Conservation (phyloP, 2,329 filamentous ascomycete genomes). For the Leptographium galeiforme region DNA sequence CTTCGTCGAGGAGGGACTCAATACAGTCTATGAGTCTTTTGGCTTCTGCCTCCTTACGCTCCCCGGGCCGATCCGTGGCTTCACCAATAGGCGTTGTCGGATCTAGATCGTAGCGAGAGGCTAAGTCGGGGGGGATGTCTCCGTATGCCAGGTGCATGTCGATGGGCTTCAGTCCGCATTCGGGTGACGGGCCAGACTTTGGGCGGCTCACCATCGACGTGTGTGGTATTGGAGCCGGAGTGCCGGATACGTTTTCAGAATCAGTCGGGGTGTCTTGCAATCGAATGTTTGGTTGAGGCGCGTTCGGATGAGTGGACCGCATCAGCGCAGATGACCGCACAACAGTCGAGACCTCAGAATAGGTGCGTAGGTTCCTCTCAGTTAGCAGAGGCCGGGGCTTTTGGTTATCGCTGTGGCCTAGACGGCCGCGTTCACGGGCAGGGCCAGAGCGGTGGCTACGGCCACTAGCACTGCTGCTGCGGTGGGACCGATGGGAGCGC, state of each 20-base stretch:
- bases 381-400: constrained; percentile 30
- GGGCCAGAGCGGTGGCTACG: constrained; percentile 7
- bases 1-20: constrained; percentile 69
- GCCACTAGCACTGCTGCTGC: constrained; percentile 17
- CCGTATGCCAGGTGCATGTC: constrained; percentile 93
- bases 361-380: constrained; percentile 35
- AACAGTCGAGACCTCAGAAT: constrained; percentile 37
- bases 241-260: neutral
- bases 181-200: constrained; percentile 26
- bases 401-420: neutral
- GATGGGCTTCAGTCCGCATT: constrained; percentile 35
- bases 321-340: constrained; percentile 28
- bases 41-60: constrained; percentile 34
- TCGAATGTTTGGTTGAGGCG: neutral
- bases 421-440: neutral
- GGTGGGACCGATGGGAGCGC: constrained; percentile 17
- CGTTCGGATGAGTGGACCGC: constrained; percentile 22
- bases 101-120: constrained; percentile 32
- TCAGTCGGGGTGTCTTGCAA: neutral
- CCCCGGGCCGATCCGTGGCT: constrained; percentile 16
- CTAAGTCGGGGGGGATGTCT: constrained; percentile 58
- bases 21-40: constrained; percentile 55
- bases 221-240: constrained; percentile 12
- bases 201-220: constrained; percentile 22
- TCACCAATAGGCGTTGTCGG: constrained; percentile 14